Evolutionary conservation across 2,329 filamentous ascomycete genomes (phyloP).

Genomic region (Endoconidiophora polonica): DNA sequence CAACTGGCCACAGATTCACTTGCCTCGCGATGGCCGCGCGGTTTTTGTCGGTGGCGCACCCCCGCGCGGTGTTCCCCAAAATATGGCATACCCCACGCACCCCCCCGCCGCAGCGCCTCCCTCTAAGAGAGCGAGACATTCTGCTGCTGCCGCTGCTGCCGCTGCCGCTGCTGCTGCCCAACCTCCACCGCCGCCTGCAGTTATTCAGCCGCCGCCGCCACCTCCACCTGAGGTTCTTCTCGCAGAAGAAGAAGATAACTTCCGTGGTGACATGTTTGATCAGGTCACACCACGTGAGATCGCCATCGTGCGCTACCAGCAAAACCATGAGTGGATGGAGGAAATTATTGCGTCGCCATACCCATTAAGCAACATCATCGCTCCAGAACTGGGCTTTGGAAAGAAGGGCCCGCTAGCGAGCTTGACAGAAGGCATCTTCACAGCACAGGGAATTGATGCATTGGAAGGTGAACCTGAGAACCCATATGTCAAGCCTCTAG

Average conservation of each 20-base stretch:
- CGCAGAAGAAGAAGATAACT: conserved; percentile 83
- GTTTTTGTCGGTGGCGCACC: conserved; percentile 30
- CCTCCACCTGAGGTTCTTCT: conserved; percentile 32
- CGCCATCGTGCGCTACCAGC: conserved; percentile 69
- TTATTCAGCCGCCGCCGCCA: conserved; percentile 15
- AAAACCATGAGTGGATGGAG: conserved; percentile 99
- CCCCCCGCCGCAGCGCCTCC: conserved; percentile 30
- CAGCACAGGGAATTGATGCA: conserved; percentile 39
- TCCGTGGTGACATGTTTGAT: conserved; percentile 77
- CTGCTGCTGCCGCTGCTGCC: conserved; percentile 23
- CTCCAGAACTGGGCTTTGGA: conserved; percentile 74
- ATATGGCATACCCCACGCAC: conserved; percentile 46
- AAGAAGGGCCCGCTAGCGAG: conserved; percentile 65
- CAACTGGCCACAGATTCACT: conserved; percentile 76
- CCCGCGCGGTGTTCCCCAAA: conserved; percentile 35
- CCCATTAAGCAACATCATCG: conserved; percentile 65
- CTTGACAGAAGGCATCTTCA: conserved; percentile 73
- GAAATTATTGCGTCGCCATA: conserved; percentile 89
- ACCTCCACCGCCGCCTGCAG: conserved; percentile 13
- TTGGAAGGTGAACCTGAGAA: conserved; percentile 32
- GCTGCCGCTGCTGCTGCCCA: conserved; percentile 18
- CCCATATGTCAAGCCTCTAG: conserved; percentile 47
- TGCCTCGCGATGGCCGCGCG: conserved; percentile 40
- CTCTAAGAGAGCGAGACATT: conserved; percentile 36
- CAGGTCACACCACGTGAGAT: conserved; percentile 79